phyloP scores from a whole-genome alignment of 305 asterid genomes.

The Solanum hybrid region DNA sequence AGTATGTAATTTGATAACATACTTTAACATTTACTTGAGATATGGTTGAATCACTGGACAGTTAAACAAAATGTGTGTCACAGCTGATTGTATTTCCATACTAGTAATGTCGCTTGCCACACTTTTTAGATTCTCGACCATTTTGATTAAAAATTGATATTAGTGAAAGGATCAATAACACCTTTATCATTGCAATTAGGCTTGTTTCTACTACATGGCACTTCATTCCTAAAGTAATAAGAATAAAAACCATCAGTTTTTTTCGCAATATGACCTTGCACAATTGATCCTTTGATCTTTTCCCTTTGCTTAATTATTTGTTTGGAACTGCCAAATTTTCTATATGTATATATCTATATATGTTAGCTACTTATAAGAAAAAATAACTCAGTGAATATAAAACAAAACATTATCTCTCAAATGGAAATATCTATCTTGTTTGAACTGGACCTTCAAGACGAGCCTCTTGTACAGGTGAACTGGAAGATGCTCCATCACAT shows the following conservation, averaged over 20 bases:
- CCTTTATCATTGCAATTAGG: neutral
- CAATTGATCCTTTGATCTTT: neutral
- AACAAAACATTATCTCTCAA: neutral
- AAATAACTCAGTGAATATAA: neutral
- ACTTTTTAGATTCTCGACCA: neutral
- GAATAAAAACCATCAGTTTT: neutral
- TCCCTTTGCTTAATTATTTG: neutral
- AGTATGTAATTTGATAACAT: neutral
- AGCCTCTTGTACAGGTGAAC: neutral
- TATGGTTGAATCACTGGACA: neutral
- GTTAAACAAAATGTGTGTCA: neutral
- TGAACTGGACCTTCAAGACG: neutral
- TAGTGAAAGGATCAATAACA: neutral
- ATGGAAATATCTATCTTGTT: neutral
- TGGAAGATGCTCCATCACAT: neutral
- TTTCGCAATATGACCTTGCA: neutral
- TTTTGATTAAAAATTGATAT: neutral
- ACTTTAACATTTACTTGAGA: neutral
- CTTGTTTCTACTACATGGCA: neutral
- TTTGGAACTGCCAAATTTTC: neutral
- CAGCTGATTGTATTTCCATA: neutral
- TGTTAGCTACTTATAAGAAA: neutral
- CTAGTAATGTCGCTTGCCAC: neutral
- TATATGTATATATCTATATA: neutral
- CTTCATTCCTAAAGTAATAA: neutral